Base-by-base conservation (phyloP, 768 basidiomycete genomes). In the Fomitopsis pulvina region DNA sequence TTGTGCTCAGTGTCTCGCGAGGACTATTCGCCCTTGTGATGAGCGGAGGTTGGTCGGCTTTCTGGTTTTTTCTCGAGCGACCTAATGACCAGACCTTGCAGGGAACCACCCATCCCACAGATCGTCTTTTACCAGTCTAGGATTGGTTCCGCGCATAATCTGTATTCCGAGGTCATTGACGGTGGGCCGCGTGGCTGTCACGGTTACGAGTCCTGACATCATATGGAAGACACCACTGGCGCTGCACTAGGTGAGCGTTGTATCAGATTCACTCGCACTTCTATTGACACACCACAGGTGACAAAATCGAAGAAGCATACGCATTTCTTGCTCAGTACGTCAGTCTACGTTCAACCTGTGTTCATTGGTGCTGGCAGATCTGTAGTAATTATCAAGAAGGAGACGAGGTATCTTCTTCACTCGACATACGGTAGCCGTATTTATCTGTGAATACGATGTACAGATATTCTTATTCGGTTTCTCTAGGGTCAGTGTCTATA, bases 391-490 rank as follows among this genome's bases (percentile, higher is more conserved):
- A 80, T 56, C 68, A 66, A 43, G 79, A 79, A 14, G 85, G 83
- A 43, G 86, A 88, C 63, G 85, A 88, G 71, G 85, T 83, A 24
- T 42, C 26, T n/a, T 25, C 14, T 27, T 26, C 24, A 48, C 32
- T 22, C 24, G 16, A 14, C 26, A 14, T n/a, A 37, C 8, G 25
- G 6, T 26, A 28, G 14, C 28, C 26, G 29, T 21, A 38, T 24
- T 41, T 24, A 16, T 24, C 29, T 32, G 50, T 57, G 24, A 60
- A 51, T 51, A 25, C 29, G 10, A 11, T 12, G 22, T 7, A 5
- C 49, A 87, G 85, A 80, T 88, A 12, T 87, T 83, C 62, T 71
- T 87, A 25, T 88, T 88, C 63, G 86, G 86, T 6, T 87, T 87
- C 63, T 87, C 85, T 14, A 71, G 85, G 61, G 83, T 83, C 60